Evolutionary conservation across 768 basidiomycete species (phyloP), one percentile per base, ranked within the genome.

Genomic region (Xerocomellus dryophilus): DNA sequence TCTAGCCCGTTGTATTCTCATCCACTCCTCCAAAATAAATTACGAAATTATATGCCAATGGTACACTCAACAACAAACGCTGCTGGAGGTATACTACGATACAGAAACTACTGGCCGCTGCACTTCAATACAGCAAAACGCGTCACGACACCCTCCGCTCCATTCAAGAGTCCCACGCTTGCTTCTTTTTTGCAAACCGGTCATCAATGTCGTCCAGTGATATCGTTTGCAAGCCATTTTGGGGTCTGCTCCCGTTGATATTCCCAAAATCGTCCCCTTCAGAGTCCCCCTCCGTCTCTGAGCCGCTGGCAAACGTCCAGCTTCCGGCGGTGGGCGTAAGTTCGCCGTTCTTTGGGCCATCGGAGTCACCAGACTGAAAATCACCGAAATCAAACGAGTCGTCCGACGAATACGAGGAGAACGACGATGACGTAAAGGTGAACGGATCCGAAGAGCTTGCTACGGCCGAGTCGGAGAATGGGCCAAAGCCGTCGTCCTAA

Each of bases 361-460:
- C 62, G 1, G 59, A 54, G 20, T 61, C 63, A 2, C 76, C 80
- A 48, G 74, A 76, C 61, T 88, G 88, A 62, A 92, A 91, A 58
- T 91, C 90, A 15, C 88, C 88, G 63, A 91, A 90, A 50, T 86
- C 83, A 59, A 90, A 91, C 9, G 86, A 80, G 5, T 79, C 76
- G 43, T 89, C 88, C 32, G 86, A 86, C 0, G 84, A 80, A 54
- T 82, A 80, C 3, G 80, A 77, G 1, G 81, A 72, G 58, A 82
- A 81, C 0, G 61, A 66, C 2, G 78, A 61, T 2, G 74, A 66
- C 3, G 74, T 54, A 50, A 77, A 75, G 6, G 66, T 81, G 69
- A 90, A 88, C 1, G 80, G 79, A 54, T 86, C 78, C 17, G 77
- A 61, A 29, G 75, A 71, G 38, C 72, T 71, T 0, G 75, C 63